Evolutionary conservation across 192 early-diverging fungal genomes (phyloP), one percentile per base, ranked within the genome.

Genomic region (Linnemannia exigua): DNA sequence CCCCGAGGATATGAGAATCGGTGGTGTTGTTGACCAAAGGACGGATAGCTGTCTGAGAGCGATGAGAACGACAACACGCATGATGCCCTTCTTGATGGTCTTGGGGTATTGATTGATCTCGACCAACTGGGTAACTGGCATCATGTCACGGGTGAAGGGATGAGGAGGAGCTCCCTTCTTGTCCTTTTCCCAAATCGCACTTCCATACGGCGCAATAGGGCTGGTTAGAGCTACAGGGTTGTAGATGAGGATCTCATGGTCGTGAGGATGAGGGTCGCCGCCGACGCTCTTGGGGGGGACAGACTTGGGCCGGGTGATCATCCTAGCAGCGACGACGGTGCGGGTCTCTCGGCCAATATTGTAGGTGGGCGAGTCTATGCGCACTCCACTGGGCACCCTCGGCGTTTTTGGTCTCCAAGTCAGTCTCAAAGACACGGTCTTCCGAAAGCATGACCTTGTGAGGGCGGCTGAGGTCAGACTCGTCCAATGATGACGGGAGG

Each of bases 21-120:
- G 28, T 20, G n/a, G 36, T 36, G 16, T 70, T 70, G 14, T 50
- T 41, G 15, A 67, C 44, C 54, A 41, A 36, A 1, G 76, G 76
- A 9, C 73, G 33, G 77, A 68, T 33, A 76, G 76, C 38, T 77
- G 46, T 28, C 84, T 75, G 31, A 80, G 80, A 5, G 79, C 84
- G 22, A 86, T 20, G 31, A 76, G 41, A n/a, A 86, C 36, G 25
- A 86, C 69, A 7, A 86, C 70, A 31, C 84, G 52, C 84, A 86
- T 80, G 22, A 70, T 25, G 15, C 37, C 25, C 31, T 63, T n/a
- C 6, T 22, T 33, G 31, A 31, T 69, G 15, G n/a, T 33, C 1
- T 66, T 28, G 3, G 84, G 84, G 36, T 77, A 76, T 20, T 86
- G 84, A 12, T 75, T 61, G n/a, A 86, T 75, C 38, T 86, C 84